Base-by-base conservation (phyloP, 2,329 filamentous ascomycete species). In the Akanthomyces uredinophilus region DNA sequence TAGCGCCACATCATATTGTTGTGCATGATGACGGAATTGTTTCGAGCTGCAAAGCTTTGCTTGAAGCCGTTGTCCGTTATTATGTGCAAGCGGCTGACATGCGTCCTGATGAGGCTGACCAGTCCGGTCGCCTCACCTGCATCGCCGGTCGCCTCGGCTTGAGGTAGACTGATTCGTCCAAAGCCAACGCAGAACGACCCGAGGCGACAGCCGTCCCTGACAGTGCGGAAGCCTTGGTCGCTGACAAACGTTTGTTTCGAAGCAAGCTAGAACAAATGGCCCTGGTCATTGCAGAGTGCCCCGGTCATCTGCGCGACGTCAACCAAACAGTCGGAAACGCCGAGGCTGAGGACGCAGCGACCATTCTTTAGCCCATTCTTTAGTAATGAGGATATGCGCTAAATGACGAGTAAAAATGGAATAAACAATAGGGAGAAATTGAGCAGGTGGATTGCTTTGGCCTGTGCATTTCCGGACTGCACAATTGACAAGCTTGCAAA, bases 291-390 rank as follows among this genome's bases (percentile, higher is more conserved):
- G 6, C 20, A 49, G 24, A 10, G 13, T 14, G 35, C 24, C 46
- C 32, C 18, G 24, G 22, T 37, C 24, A 50, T 22, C 24, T 59
- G n/a, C 27, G 27, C 27, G 27, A 29, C 20, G 44, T 44, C 18
- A 32, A 49, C 55, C 47, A 35, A 50, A 52, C n/a, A 44, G 18
- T 39, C 57, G 57, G 57, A 44, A 60, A 52, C 37, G 35, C 57
- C 57, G 57, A 60, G 56, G 57, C 57, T 60, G 47, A 44, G 29
- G 35, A 35, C n/a, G 6, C 39, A 32, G 46, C 29, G 32, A 22
- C 13, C 4, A 14, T 24, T 24, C 24, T 8, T 16, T 11, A 44
- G 43, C 32, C 13, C 4, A 14, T 24, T 24, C 24, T 8, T 16
- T 11, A 44, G 43, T 44, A 35, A 24, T 24, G 37, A 51, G 56